phyloP scores from a whole-genome alignment of 1,284 basidiomycete genomes.

The Boletus albobrunnescens region DNA sequence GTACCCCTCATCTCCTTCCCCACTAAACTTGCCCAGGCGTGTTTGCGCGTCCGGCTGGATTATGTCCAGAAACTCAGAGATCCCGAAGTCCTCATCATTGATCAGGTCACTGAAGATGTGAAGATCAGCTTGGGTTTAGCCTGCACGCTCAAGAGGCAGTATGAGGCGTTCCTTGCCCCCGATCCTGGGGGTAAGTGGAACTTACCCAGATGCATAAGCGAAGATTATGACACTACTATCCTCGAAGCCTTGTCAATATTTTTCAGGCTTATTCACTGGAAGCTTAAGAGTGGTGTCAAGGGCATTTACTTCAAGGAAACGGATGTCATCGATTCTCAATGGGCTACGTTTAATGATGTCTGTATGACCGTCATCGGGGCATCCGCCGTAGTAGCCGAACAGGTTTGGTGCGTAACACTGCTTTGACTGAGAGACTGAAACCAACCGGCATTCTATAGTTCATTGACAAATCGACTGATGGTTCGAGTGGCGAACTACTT shows the following conservation, averaged over 20 bases:
- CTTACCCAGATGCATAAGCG: constrained; percentile 81
- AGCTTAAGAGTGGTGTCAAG: constrained; percentile 89
- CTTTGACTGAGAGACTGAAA: constrained; percentile 1
- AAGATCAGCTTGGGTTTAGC: constrained; percentile 90
- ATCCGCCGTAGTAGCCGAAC: constrained; percentile 89
- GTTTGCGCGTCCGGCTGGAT: constrained; percentile 84
- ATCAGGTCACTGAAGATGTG: constrained; percentile 94
- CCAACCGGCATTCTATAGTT: constrained; percentile 41
- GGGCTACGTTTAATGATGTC: constrained; percentile 93
- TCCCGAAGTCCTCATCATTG: constrained; percentile 86
- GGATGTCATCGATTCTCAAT: constrained; percentile 93
- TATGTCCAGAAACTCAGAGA: constrained; percentile 89
- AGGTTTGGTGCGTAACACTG: constrained; percentile 68
- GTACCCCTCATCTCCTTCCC: constrained; percentile 93
- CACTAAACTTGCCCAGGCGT: constrained; percentile 89
- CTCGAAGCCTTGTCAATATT: constrained; percentile 87
- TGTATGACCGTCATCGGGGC: constrained; percentile 87
- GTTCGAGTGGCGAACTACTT: constrained; percentile 91
- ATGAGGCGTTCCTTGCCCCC: constrained; percentile 82
- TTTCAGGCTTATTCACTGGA: constrained; percentile 93
- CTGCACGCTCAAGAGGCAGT: constrained; percentile 92
- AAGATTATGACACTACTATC: constrained; percentile 88
- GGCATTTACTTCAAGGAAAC: constrained; percentile 97
- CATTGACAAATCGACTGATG: constrained; percentile 86
- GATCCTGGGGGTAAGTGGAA: constrained; percentile 88